Conservation (phyloP, 805 yeast genomes). For the Candida namnaoensis region DNA sequence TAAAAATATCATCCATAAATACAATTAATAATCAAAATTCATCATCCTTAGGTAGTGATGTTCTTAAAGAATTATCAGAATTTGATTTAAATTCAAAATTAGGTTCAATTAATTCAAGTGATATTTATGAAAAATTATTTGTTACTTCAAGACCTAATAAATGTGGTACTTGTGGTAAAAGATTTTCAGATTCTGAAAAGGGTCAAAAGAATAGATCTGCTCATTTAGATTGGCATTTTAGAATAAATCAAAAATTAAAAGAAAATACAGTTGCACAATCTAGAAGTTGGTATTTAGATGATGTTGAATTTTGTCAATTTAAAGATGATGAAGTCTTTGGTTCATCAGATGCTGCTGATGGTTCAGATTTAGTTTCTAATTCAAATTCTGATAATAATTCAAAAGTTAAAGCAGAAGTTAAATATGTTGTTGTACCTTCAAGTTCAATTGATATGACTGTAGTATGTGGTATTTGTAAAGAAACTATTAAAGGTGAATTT, state of each 20-base stretch:
- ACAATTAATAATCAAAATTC: conserved; percentile 3
- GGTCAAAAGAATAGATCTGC: conserved; percentile 47
- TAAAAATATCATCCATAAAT: not conserved
- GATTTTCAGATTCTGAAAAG: conserved; percentile 56
- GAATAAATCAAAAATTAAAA: conserved; percentile 73
- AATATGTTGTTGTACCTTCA: conserved; percentile 60
- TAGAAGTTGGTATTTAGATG: conserved; percentile 75
- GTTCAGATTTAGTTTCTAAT: not conserved
- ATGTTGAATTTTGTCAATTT: conserved; percentile 63
- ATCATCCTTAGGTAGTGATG: not conserved
- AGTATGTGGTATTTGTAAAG: conserved; percentile 67
- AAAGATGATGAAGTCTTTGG: conserved; percentile 59
- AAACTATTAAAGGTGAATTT: conserved; percentile 52
- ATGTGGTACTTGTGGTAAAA: conserved; percentile 84
- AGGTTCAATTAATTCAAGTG: not conserved
- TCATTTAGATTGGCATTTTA: conserved; percentile 94
- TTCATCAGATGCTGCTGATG: conserved; percentile 8
- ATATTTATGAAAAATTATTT: conserved; percentile 13
- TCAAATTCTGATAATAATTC: not conserved
- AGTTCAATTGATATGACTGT: conserved; percentile 47
- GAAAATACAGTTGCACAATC: conserved; percentile 51
- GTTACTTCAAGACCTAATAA: conserved; percentile 48
- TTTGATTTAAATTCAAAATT: not conserved
- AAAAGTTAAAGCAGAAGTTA: conserved; percentile 22
- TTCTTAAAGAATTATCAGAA: not conserved